Evolutionary conservation across 192 early-diverging fungal genomes (phyloP), one percentile per base, ranked within the genome.

Genomic region (Dimargaris cristalligena): DNA sequence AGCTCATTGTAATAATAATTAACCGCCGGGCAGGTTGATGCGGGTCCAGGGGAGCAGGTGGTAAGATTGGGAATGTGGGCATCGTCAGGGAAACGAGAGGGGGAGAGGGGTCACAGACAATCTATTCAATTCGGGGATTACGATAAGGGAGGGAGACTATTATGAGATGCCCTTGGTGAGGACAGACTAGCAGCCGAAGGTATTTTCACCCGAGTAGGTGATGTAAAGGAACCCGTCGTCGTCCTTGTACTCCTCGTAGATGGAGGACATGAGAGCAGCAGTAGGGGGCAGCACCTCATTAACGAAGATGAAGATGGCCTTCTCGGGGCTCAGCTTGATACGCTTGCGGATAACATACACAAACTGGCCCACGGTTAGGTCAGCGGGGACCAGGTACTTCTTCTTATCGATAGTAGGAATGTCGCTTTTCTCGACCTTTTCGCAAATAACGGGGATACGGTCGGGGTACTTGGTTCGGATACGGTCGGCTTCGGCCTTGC

Each of bases 241-340:
- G 70, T 97, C 92, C 67, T 94, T 94, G 73, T 94, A 90, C 67
- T 99, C 90, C 55, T 90, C 86, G 67, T 99, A 99, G 56, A 99
- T 92, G 31, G 88, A 74, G 20, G 80, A 87, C 83, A 99, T 89
- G 56, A 99, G 65, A 8, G 89, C 89, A 8, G 90, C 85, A 22
- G 90, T 84, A 10, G 93, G 95, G n/a, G 95, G 95, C 33, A 98
- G 73, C 31, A 94, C 81, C 49, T 87, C 86, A 75, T 97, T 94
- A 60, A 98, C 95, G 80, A 98, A 98, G 64, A 98, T 93, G 71
- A 97, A 97, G 68, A 98, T 95, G 58, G 95, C 95, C 79, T 96
- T 92, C 60, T 96, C 93, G 14, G 92, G 89, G 68, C 83, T 87
- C 32, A 96, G 77, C 83, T 92, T 91, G 77, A 96, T 96, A 58